A percentile compares a stretch with the other conserved stretches of the same genome.
These are phyloP conservation scores for Agaricus sinodeliciosus DNA, from an alignment of 768 basidiomycete species.

Conservation along the genomic window DNA sequence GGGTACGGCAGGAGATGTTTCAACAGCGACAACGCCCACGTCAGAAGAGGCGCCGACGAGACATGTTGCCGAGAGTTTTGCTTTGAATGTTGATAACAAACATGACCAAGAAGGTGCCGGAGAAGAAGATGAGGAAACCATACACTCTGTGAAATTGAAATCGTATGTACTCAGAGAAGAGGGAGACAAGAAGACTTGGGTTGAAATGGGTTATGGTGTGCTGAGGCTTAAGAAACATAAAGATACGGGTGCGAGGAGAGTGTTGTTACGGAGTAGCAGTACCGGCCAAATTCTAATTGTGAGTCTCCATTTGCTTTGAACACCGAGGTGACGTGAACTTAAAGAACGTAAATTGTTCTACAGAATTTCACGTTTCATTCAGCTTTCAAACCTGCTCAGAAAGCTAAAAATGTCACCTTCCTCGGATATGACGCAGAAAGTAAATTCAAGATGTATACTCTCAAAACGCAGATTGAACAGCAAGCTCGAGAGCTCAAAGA, in stretches of 20 bases:
- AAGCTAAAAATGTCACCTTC: slow-evolving; percentile 53
- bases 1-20: background rate
- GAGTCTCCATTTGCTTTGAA: slow-evolving; percentile 21
- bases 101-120: slow-evolving; percentile 74
- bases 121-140: slow-evolving; percentile 74
- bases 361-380: slow-evolving; percentile 73
- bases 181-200: slow-evolving; percentile 43
- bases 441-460: slow-evolving; percentile 49
- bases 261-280: slow-evolving; percentile 65
- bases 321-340: background rate
- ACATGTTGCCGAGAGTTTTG: slow-evolving; percentile 4
- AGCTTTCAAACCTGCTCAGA: slow-evolving; percentile 45
- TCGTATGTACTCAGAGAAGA: slow-evolving; percentile 51
- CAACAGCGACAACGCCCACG: background rate
- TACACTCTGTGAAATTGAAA: slow-evolving; percentile 51
- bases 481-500: slow-evolving; percentile 51
- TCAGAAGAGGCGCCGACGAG: slow-evolving; percentile 6
- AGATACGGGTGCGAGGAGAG: slow-evolving; percentile 46
- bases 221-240: slow-evolving; percentile 73
- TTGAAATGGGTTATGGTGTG: slow-evolving; percentile 63
- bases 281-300: slow-evolving; percentile 76
- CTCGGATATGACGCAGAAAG: slow-evolving; percentile 59
- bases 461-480: slow-evolving; percentile 55
- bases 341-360: slow-evolving; percentile 5
- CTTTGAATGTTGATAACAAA: slow-evolving; percentile 18